These are phyloP conservation scores for Claviceps quebecensis DNA, from an alignment of 2,329 filamentous ascomycete genomes.

Conservation along the genomic window DNA sequence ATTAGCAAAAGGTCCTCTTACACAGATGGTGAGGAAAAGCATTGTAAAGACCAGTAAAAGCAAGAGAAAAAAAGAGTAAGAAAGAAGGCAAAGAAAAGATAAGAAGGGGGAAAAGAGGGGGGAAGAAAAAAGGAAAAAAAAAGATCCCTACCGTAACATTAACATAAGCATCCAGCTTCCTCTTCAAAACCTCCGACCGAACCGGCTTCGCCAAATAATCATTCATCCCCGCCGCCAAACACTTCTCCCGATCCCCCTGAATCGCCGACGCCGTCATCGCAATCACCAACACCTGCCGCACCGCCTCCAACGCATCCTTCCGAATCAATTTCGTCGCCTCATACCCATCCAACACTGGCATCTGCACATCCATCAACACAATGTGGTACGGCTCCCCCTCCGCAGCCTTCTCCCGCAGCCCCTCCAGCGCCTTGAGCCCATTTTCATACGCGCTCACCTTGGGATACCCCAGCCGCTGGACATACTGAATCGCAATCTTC, in stretches of 20 bases:
- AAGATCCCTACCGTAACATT: constrained; percentile 18
- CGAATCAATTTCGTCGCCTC: constrained; percentile 77
- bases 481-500: constrained; percentile 84
- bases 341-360: constrained; percentile 87
- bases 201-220: constrained; percentile 94
- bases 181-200: constrained; percentile 72
- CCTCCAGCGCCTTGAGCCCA: constrained; percentile 75
- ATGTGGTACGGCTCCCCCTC: constrained; percentile 73
- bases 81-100: neutral
- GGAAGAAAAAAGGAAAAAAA: neutral
- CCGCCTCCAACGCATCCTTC: constrained; percentile 58
- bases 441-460: constrained; percentile 79
- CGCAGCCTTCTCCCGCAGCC: constrained; percentile 56
- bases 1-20: neutral
- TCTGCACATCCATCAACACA: constrained; percentile 91
- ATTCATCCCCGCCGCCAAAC: constrained; percentile 92
- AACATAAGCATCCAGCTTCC: constrained; percentile 55
- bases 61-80: neutral
- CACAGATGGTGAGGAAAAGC: neutral
- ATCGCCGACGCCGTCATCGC: constrained; percentile 96
- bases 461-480: constrained; percentile 70
- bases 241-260: constrained; percentile 87
- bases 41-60: neutral
- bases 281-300: constrained; percentile 78
- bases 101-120: neutral